These are phyloP conservation scores for Eremomyces bilateralis DNA, from an alignment of 495 filamentous ascomycete species.

Conservation along the genomic window DNA sequence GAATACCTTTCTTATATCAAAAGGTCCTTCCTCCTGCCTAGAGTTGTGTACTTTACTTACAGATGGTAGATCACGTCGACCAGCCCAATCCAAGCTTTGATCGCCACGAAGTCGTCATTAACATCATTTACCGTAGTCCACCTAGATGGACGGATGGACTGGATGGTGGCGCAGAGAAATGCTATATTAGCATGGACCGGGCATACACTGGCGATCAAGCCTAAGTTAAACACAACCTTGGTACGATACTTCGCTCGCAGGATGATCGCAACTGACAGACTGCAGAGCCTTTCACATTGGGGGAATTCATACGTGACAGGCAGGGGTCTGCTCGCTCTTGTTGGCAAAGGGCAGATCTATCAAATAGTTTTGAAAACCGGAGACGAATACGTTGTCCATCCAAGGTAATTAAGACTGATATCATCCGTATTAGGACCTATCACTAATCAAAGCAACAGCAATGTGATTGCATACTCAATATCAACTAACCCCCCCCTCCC, in stretches of 20 bases:
- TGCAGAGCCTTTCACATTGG: slow-evolving; percentile 64
- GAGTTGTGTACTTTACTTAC: not conserved
- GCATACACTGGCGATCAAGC: slow-evolving; percentile 52
- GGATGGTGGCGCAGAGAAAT: slow-evolving; percentile 71
- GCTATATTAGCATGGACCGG: slow-evolving; percentile 93
- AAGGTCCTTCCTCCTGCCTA: slow-evolving; percentile 20
- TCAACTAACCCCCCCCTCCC: slow-evolving; percentile 50
- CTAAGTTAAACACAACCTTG: slow-evolving; percentile 50
- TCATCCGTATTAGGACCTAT: too few relatives aligned
- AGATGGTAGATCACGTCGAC: slow-evolving; percentile 55
- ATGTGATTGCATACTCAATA: slow-evolving; percentile 75
- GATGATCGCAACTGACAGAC: slow-evolving; percentile 19
- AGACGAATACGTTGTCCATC: slow-evolving; percentile 77
- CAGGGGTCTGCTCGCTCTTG: slow-evolving; percentile 63
- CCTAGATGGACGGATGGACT: slow-evolving; percentile 87
- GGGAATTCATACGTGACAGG: slow-evolving; percentile 74
- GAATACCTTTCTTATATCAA: slow-evolving; percentile 90
- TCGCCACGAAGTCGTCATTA: slow-evolving; percentile 63
- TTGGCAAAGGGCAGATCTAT: slow-evolving; percentile 70
- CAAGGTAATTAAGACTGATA: slow-evolving; percentile 25
- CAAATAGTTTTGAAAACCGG: slow-evolving; percentile 52
- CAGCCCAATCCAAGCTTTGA: slow-evolving; percentile 61
- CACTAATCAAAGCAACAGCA: slow-evolving; percentile 25
- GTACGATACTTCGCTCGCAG: slow-evolving; percentile 17
- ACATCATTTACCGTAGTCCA: slow-evolving; percentile 73